Percentiles rank a stretch among this genome's conserved stretches.
These are phyloP conservation scores for Boletus fagicola DNA, from an alignment of 768 basidiomycete genomes.

Conservation along the genomic window DNA sequence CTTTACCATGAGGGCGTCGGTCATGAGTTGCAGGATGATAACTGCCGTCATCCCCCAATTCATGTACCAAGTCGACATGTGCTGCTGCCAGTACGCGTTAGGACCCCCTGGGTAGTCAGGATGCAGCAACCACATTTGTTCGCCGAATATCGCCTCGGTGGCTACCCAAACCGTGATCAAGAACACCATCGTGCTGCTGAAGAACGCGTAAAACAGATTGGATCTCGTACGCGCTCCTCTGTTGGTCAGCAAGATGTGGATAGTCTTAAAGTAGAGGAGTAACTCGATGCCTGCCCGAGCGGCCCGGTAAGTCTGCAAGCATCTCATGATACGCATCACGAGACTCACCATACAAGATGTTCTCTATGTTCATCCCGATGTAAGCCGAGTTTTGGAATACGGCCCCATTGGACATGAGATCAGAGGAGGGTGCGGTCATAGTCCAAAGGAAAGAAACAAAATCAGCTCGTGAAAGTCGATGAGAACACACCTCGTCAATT, in stretches of 20 bases:
- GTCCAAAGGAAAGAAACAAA: neutral
- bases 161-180: slow-evolving; percentile 32
- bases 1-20: slow-evolving; percentile 31
- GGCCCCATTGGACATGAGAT: neutral
- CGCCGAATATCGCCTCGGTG: slow-evolving; percentile 20
- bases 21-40: slow-evolving; percentile 35
- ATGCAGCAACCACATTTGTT: slow-evolving; percentile 39
- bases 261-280: slow-evolving; percentile 25
- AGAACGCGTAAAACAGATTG: slow-evolving; percentile 22
- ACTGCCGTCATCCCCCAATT: slow-evolving; percentile 26
- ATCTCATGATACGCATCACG: neutral
- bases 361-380: slow-evolving; percentile 15
- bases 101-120: slow-evolving; percentile 36
- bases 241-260: slow-evolving; percentile 8
- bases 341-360: slow-evolving; percentile 26
- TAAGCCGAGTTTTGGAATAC: slow-evolving; percentile 15
- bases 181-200: slow-evolving; percentile 28
- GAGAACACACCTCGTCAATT: neutral
- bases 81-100: slow-evolving; percentile 27
- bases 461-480: neutral
- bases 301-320: neutral
- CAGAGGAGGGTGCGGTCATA: neutral
- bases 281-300: slow-evolving; percentile 22
- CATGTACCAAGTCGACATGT: slow-evolving; percentile 30
- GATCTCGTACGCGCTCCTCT: slow-evolving; percentile 5